Evolutionary conservation across 2,329 filamentous ascomycete species (phyloP).

Genomic region (Aspergillus phoenicis): DNA sequence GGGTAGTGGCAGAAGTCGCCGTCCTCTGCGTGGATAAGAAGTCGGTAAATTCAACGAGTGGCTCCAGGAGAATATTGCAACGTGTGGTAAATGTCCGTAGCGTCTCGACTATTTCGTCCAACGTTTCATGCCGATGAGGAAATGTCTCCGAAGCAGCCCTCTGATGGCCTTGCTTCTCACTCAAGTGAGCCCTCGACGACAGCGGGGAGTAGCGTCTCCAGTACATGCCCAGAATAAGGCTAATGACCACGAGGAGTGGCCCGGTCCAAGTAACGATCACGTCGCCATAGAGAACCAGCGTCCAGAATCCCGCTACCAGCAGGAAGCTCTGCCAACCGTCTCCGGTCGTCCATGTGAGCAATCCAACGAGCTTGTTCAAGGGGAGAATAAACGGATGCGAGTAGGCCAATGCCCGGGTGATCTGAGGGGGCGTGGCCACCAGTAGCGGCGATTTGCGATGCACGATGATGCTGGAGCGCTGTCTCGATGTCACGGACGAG

Average conservation of each 20-base stretch:
- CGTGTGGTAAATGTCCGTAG: slow-evolving; percentile 86
- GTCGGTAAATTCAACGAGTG: slow-evolving; percentile 84
- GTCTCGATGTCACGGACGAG: slow-evolving; percentile 68
- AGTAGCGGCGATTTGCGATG: slow-evolving; percentile 95
- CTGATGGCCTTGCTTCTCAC: slow-evolving; percentile 62
- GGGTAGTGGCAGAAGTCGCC: slow-evolving; percentile 85
- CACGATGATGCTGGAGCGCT: slow-evolving; percentile 88
- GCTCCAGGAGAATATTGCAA: slow-evolving; percentile 90
- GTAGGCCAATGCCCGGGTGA: slow-evolving; percentile 91
- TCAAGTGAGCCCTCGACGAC: slow-evolving; percentile 78
- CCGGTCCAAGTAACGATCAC: slow-evolving; percentile 77
- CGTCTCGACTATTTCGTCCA: slow-evolving; percentile 96
- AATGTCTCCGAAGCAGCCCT: slow-evolving; percentile 60
- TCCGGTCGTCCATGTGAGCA: slow-evolving; percentile 90
- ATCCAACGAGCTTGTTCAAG: slow-evolving; percentile 78
- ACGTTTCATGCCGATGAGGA: slow-evolving; percentile 83
- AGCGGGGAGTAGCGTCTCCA: slow-evolving; percentile 84
- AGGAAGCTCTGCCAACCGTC: slow-evolving; percentile 98
- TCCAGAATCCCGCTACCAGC: slow-evolving; percentile 83
- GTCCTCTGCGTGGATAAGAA: slow-evolving; percentile 90
- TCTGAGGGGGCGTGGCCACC: slow-evolving; percentile 88
- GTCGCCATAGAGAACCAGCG: slow-evolving; percentile 81
- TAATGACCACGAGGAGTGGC: slow-evolving; percentile 76
- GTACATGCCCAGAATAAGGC: slow-evolving; percentile 90
- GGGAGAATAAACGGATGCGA: slow-evolving; percentile 92